Percentiles rank a stretch among this genome's conserved stretches.
phyloP scores from a whole-genome alignment of 129 eudicot genomes.

The Dittrichia graveolens region DNA sequence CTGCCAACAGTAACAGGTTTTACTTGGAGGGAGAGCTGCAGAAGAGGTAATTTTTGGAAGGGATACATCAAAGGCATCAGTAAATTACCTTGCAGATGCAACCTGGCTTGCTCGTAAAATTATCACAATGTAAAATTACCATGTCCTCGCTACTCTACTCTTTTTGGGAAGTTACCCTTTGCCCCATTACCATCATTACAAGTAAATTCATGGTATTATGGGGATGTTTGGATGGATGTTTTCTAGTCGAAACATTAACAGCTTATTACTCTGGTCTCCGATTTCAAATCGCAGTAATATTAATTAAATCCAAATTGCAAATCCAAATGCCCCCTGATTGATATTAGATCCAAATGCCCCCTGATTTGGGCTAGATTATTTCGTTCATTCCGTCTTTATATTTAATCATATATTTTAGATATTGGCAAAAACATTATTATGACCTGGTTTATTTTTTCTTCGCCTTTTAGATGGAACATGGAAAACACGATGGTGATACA shows the following conservation, averaged over 20 bases:
- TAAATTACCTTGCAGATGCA: conserved; percentile 88
- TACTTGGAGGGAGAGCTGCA: conserved; percentile 96
- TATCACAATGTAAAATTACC: conserved; percentile 60
- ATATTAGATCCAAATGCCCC: too few relatives aligned
- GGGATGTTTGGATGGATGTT: not conserved
- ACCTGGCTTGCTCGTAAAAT: conserved; percentile 99
- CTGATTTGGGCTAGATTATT: too few relatives aligned
- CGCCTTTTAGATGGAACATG: conserved; percentile 75
- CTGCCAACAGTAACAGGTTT: conserved; percentile 47
- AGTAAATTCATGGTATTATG: not conserved
- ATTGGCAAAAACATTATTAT: not conserved
- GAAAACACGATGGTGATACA: conserved; percentile 88
- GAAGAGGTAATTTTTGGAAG: conserved; percentile 87
- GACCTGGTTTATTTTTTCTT: not conserved
- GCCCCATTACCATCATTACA: not conserved
- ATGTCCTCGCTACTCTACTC: too few relatives aligned
- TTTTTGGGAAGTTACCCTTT: not conserved
- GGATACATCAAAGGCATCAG: conserved; percentile 87
- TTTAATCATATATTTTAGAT: conserved; percentile 21
- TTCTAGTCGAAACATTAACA: too few relatives aligned
- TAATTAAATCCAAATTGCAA: too few relatives aligned
- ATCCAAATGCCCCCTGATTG: too few relatives aligned
- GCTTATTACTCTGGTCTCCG: too few relatives aligned
- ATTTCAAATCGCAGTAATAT: too few relatives aligned
- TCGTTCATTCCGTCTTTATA: not conserved